Conservation (phyloP, 257 asterid species). For the Galeopsis tetrahit region DNA sequence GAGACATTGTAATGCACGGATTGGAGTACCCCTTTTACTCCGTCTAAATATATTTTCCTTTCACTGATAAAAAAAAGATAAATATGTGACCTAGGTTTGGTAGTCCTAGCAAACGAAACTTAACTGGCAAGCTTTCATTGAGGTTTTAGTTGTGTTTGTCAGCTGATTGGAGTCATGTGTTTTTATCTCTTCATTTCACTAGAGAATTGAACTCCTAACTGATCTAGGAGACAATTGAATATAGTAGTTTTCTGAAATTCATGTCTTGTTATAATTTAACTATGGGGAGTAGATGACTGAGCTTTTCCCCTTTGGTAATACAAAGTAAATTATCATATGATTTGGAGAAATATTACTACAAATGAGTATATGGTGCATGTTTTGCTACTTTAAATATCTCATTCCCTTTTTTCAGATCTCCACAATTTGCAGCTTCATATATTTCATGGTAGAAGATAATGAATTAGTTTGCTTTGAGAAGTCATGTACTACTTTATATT, state of each 20-base stretch:
- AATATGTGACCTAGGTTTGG: not conserved
- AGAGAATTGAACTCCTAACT: not conserved
- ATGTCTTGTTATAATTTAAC: not conserved
- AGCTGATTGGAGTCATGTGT: not conserved
- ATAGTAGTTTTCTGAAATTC: not conserved
- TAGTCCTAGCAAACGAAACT: conserved; percentile 6
- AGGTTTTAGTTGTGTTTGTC: not conserved
- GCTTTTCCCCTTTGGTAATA: not conserved
- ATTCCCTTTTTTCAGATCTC: not conserved
- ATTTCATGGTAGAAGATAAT: not conserved
- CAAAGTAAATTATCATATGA: not conserved
- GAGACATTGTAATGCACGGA: too few species aligned
- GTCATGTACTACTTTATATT: not conserved
- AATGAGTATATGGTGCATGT: not conserved
- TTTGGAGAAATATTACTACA: conserved; percentile 9
- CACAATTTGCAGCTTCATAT: not conserved
- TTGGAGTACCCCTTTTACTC: too few species aligned
- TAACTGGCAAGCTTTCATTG: not conserved
- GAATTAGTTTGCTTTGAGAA: too few species aligned
- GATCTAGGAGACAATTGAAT: not conserved
- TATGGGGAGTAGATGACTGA: not conserved
- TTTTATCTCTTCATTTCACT: not conserved
- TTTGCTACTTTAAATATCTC: not conserved
- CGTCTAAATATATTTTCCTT: too few species aligned
- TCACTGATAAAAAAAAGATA: too few species aligned